phyloP scores from a whole-genome alignment of 768 basidiomycete species.

The Lactarius indigo region DNA sequence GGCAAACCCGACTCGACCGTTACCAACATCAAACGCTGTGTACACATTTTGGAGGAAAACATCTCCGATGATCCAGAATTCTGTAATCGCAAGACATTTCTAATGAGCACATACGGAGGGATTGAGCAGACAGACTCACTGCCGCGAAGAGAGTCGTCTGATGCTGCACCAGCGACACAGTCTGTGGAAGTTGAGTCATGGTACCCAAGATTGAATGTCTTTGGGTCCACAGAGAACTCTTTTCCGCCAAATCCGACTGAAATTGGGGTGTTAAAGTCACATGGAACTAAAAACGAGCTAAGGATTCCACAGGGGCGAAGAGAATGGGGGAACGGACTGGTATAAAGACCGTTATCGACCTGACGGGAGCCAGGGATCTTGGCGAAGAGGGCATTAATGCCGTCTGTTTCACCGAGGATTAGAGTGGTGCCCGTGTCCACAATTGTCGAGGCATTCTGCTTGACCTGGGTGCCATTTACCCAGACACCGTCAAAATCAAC shows the following conservation, averaged over 20 bases:
- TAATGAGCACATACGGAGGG: background rate
- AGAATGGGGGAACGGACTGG: background rate
- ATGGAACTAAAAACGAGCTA: slow-evolving; percentile 26
- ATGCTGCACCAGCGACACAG: slow-evolving; percentile 25
- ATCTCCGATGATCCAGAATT: slow-evolving; percentile 11
- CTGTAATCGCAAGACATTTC: background rate
- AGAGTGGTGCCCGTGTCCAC: slow-evolving; percentile 28
- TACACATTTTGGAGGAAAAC: slow-evolving; percentile 16
- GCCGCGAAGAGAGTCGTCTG: slow-evolving; percentile 4
- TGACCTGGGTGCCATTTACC: slow-evolving; percentile 8
- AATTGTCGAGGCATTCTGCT: slow-evolving; percentile 8
- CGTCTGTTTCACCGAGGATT: slow-evolving; percentile 22
- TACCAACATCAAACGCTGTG: slow-evolving; percentile 17
- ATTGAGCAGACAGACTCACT: background rate
- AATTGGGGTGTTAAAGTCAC: slow-evolving; percentile 26
- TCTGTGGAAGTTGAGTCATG: slow-evolving; percentile 24
- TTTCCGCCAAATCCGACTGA: slow-evolving; percentile 32
- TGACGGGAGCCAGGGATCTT: slow-evolving; percentile 14
- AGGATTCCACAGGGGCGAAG: background rate
- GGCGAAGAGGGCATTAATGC: slow-evolving; percentile 18
- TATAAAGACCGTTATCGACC: background rate
- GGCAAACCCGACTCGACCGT: slow-evolving; percentile 19
- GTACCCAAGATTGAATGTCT: slow-evolving; percentile 32
- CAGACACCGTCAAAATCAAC: slow-evolving; percentile 15
- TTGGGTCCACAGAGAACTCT: slow-evolving; percentile 29